Percentiles rank a stretch among this genome's conserved stretches.
These are phyloP conservation scores for Pontederia crassipes DNA, from an alignment of 176 grass and related monocot genomes.

Conservation along the genomic window DNA sequence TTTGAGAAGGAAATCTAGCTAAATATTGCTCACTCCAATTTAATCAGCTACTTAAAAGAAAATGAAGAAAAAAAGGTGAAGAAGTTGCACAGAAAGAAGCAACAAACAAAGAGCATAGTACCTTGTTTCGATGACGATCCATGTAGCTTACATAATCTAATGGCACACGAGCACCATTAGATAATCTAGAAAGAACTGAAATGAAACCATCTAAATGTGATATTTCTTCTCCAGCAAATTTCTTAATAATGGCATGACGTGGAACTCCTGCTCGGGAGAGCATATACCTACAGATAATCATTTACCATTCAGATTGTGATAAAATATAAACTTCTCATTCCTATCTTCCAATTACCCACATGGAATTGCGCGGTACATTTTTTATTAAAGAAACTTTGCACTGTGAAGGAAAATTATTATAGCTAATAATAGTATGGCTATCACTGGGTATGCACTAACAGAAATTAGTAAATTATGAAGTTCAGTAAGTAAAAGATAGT, in stretches of 20 bases:
- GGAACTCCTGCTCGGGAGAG: conserved; percentile 90
- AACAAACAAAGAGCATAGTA: conserved; percentile 14
- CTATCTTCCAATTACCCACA: too few species aligned
- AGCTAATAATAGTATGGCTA: too few species aligned
- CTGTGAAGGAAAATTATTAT: too few species aligned
- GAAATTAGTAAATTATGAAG: not conserved
- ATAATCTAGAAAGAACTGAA: conserved; percentile 69
- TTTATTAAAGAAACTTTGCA: too few species aligned
- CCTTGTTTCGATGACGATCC: conserved; percentile 94
- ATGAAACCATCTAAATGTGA: conserved; percentile 66
- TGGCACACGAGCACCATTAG: conserved; percentile 84
- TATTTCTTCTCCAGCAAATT: conserved; percentile 82
- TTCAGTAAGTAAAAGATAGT: not conserved
- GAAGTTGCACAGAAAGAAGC: too few species aligned
- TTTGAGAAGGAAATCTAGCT: too few species aligned
- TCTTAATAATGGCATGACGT: conserved; percentile 97
- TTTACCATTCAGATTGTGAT: conserved; percentile 16
- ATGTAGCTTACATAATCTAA: conserved; percentile 88
- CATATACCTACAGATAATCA: conserved; percentile 66
- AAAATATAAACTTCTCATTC: too few species aligned
- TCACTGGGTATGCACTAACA: too few species aligned
- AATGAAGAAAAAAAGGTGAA: too few species aligned
- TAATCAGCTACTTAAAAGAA: too few species aligned
- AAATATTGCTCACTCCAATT: too few species aligned
- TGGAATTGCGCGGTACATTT: too few species aligned